Base-by-base conservation (phyloP, 2,329 filamentous ascomycete genomes). In the Trichothecium sympodiale region DNA sequence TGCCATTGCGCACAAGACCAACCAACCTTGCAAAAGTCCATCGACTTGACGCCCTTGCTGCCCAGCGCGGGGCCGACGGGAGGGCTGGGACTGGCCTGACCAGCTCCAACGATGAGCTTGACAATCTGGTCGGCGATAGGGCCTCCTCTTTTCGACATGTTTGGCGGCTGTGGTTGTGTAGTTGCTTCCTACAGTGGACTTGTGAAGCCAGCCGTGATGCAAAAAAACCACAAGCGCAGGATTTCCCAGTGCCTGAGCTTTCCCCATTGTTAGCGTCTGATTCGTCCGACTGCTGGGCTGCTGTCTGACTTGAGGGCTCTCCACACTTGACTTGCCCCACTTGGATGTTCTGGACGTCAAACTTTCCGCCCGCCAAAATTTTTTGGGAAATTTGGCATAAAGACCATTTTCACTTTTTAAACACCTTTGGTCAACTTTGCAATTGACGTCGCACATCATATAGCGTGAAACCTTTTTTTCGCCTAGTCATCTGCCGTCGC, bases 11-110 rank as follows among this genome's bases (percentile, higher is more conserved):
- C 8, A 12, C 18, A 23, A 33, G n/a, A 17, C 6, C 8, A 18
- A 10, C 59, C 41, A 41, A 94, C 89, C 74, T 96, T 96, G 77
- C 91, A 96, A 60, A 96, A 98, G 64, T 98, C 91, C 81, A 98
- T 98, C 39, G 84, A 93, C 69, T 98, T 98, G 43, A 98, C 83
- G 69, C 91, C 91, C 69, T 95, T 96, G 59, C 81, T 89, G 64
- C 91, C 91, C 46, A 98, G 74, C 36, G 91, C 91, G 39, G 91
- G 91, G 69, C 91, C 91, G 52, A 98, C 88, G 4, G 91, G 91
- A 25, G 91, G 91, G 62, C 87, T 93, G 20, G 91, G 91, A 52
- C 80, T 89, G 41, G 91, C 91, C 61, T 95, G 86, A 17, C 91
- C 91, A 38, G 91, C 91, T 51, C 89, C 91, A 42, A 98, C 91